These are phyloP conservation scores for Scheffersomyces insectosa DNA, from an alignment of 1,139 yeast species.

Conservation along the genomic window DNA sequence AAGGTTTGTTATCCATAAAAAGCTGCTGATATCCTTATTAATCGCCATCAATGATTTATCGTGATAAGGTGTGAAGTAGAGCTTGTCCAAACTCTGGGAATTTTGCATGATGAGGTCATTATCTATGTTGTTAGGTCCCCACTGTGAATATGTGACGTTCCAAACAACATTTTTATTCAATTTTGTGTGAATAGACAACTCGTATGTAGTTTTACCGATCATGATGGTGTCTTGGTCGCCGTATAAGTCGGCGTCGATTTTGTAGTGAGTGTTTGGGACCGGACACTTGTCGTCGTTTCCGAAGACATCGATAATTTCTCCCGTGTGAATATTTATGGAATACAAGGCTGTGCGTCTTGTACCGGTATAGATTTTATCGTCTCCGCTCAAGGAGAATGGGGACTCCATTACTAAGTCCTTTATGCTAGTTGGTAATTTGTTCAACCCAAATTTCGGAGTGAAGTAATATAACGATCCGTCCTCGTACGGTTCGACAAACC, in stretches of 20 bases:
- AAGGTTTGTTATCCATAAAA: constrained; percentile 74
- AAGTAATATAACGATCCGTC: constrained; percentile 89
- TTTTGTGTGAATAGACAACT: constrained; percentile 53
- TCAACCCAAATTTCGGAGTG: constrained; percentile 74
- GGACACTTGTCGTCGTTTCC: constrained; percentile 51
- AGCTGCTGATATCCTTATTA: constrained; percentile 63
- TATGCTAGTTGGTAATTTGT: constrained; percentile 79
- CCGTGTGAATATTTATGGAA: constrained; percentile 72
- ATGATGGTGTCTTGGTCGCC: constrained; percentile 33
- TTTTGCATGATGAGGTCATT: constrained; percentile 59
- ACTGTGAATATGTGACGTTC: constrained; percentile 85
- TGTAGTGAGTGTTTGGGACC: constrained; percentile 21
- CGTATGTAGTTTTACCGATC: constrained; percentile 53
- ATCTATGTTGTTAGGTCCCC: constrained; percentile 94
- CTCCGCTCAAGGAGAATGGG: constrained; percentile 78
- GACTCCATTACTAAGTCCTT: constrained; percentile 78
- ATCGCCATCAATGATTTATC: constrained; percentile 71
- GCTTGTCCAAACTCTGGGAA: constrained; percentile 59
- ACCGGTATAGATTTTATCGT: constrained; percentile 90
- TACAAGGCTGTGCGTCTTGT: constrained; percentile 74
- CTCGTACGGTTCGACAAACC: constrained; percentile 91
- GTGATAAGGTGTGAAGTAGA: constrained; percentile 82
- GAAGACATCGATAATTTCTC: constrained; percentile 71
- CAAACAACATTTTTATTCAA: constrained; percentile 61
- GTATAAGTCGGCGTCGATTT: constrained; percentile 9